Evolutionary conservation across 2,329 filamentous ascomycete species (phyloP).

Genomic region (Escovopsis sp.): DNA sequence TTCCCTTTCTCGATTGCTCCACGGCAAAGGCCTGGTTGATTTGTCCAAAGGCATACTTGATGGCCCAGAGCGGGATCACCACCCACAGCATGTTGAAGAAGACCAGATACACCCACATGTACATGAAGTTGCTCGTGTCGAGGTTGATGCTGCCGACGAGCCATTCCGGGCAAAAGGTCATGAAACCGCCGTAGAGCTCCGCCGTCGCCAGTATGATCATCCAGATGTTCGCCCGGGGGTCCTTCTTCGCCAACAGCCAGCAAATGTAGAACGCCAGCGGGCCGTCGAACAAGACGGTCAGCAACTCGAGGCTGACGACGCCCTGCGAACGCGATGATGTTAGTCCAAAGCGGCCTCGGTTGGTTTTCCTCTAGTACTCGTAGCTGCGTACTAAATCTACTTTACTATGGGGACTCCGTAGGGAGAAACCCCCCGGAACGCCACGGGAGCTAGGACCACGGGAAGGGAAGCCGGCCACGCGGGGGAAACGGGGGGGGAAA

Average conservation of each 20-base stretch:
- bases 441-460: no score
- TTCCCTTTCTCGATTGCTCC: slow-evolving; percentile 16
- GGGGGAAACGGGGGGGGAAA: no score
- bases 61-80: slow-evolving; percentile 42
- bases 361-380: background rate
- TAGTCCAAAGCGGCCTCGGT: no score
- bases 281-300: slow-evolving; percentile 49
- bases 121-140: slow-evolving; percentile 52
- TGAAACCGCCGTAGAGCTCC: slow-evolving; percentile 54
- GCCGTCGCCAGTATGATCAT: slow-evolving; percentile 51
- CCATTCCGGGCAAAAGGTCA: slow-evolving; percentile 60
- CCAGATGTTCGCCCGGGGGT: slow-evolving; percentile 40
- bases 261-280: slow-evolving; percentile 44
- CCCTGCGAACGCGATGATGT: slow-evolving; percentile 18
- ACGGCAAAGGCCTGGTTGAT: slow-evolving; percentile 36
- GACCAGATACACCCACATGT: slow-evolving; percentile 49
- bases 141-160: slow-evolving; percentile 45
- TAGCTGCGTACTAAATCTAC: no score
- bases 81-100: slow-evolving; percentile 60
- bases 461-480: no score
- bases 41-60: slow-evolving; percentile 38
- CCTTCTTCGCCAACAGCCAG: slow-evolving; percentile 40
- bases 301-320: slow-evolving; percentile 47
- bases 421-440: no score
- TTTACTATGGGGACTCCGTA: no score